Percentiles rank a stretch among this genome's conserved stretches.
These are phyloP conservation scores for Plicaturopsis crispa DNA, from an alignment of 768 basidiomycete species.

Conservation along the genomic window DNA sequence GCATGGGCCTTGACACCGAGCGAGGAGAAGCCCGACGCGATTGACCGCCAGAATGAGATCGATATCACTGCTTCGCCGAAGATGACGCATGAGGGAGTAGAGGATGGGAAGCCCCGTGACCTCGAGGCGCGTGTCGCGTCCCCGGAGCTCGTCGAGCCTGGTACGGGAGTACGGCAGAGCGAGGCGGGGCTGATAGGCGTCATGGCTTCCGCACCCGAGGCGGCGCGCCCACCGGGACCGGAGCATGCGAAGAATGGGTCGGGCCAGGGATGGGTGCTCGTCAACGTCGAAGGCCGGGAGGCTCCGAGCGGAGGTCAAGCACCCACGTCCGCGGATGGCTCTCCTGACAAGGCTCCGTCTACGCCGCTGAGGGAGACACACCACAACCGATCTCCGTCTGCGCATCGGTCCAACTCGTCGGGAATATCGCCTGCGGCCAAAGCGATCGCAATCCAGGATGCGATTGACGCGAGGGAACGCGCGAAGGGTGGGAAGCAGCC, in stretches of 20 bases:
- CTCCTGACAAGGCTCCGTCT: constrained; percentile 16
- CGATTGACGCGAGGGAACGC: constrained; percentile 44
- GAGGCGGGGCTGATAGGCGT: constrained; percentile 55
- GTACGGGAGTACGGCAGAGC: constrained; percentile 44
- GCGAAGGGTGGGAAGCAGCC: too few relatives aligned
- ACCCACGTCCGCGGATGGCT: constrained; percentile 15
- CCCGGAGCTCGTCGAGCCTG: constrained; percentile 41
- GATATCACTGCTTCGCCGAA: constrained; percentile 13
- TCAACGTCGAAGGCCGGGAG: constrained; percentile 45
- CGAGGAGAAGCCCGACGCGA: constrained; percentile 32
- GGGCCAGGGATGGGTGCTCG: constrained; percentile 58
- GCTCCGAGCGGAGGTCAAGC: constrained; percentile 4
- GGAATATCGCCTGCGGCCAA: constrained; percentile 47
- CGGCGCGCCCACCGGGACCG: constrained; percentile 11
- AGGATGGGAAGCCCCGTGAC: too few relatives aligned
- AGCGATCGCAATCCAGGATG: constrained; percentile 55
- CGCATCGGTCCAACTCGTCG: constrained; percentile 14
- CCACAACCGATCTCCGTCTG: constrained; percentile 19
- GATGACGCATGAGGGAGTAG: constrained; percentile 38
- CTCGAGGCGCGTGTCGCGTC: constrained; percentile 42
- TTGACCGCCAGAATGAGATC: not conserved
- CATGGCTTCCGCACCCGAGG: constrained; percentile 23
- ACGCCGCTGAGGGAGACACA: constrained; percentile 16
- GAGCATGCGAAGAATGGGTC: constrained; percentile 23
- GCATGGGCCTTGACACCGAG: constrained; percentile 49